Conservation (phyloP, 805 yeast species). For the Groenewaldozyma tartarivorans region DNA sequence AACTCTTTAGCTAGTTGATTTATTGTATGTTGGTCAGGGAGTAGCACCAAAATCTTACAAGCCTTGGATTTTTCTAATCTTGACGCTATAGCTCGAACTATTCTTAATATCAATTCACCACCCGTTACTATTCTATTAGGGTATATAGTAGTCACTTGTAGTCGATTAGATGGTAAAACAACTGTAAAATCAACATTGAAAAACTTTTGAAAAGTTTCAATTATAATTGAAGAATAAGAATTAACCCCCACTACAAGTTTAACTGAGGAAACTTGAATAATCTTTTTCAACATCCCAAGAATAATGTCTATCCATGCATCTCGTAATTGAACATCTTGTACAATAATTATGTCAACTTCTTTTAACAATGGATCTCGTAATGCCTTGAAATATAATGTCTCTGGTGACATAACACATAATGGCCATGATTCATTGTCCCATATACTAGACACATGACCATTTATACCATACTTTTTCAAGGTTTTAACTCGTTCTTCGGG, state of each 20-base stretch:
- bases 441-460: background rate
- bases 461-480: background rate
- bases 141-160: slow-evolving; percentile 36
- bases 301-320: slow-evolving; percentile 66
- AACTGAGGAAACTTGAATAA: slow-evolving; percentile 43
- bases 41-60: background rate
- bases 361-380: slow-evolving; percentile 49
- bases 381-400: slow-evolving; percentile 63
- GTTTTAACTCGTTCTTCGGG: background rate
- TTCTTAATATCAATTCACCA: slow-evolving; percentile 33
- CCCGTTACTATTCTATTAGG: slow-evolving; percentile 50
- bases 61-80: background rate
- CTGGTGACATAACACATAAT: slow-evolving; percentile 59
- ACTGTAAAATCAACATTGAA: background rate
- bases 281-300: slow-evolving; percentile 53
- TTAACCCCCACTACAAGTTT: slow-evolving; percentile 7
- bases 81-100: slow-evolving; percentile 28
- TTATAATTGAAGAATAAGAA: background rate
- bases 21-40: background rate
- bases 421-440: background rate
- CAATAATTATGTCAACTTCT: slow-evolving; percentile 58
- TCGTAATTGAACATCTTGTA: slow-evolving; percentile 85
- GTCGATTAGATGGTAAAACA: background rate
- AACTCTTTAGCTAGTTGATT: background rate
- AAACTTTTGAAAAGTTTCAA: background rate